Percentiles rank a stretch among this genome's conserved stretches.
Conservation (phyloP, 345 rosid genomes). For the Euphorbia tirucalli region DNA sequence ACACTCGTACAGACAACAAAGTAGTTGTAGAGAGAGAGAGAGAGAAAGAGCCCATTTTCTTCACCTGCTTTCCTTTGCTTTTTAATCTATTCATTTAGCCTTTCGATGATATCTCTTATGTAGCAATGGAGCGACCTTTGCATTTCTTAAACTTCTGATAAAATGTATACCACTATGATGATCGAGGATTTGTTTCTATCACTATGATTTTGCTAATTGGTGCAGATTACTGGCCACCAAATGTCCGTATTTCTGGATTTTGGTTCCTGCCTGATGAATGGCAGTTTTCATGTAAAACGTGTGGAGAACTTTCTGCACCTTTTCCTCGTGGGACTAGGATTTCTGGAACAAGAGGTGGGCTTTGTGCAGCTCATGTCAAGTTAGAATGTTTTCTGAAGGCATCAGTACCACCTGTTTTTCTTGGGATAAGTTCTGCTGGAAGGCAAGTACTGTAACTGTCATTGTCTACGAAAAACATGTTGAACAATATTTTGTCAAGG, state of each 20-base stretch:
- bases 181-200: not conserved
- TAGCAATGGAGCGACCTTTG: not conserved
- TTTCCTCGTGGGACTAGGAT: slow-evolving; percentile 24
- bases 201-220: slow-evolving; percentile 17
- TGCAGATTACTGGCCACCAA: slow-evolving; percentile 92
- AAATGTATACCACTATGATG: not conserved
- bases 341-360: slow-evolving; percentile 25
- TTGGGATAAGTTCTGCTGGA: slow-evolving; percentile 78
- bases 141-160: not conserved
- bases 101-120: not conserved
- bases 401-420: slow-evolving; percentile 51
- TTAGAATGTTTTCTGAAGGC: slow-evolving; percentile 49
- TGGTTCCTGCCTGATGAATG: slow-evolving; percentile 82
- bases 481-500: not conserved
- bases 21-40: no score
- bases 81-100: not conserved
- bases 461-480: not conserved
- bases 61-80: no score
- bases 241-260: slow-evolving; percentile 71
- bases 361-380: slow-evolving; percentile 60
- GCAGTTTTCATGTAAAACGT: slow-evolving; percentile 78
- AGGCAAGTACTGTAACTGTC: slow-evolving; percentile 48
- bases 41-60: no score
- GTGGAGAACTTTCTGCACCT: slow-evolving; percentile 44
- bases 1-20: no score